Conservation (phyloP, 495 filamentous ascomycete genomes). For the Xylaria telfairii region DNA sequence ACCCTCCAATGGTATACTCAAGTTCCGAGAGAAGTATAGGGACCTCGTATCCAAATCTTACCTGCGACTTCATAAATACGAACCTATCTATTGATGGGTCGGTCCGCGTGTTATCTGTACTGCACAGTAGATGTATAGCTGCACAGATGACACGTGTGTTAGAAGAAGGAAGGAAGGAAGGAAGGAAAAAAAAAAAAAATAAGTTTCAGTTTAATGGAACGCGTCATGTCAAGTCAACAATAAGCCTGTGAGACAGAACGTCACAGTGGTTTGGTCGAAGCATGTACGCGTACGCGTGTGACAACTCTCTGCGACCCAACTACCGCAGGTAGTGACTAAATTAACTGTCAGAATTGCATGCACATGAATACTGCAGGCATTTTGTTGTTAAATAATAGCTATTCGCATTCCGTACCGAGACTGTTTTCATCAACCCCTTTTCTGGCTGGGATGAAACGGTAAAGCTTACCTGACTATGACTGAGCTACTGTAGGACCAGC, state of each 20-base stretch:
- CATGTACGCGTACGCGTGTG: constrained; percentile 6
- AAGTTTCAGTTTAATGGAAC: constrained; percentile 18
- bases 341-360: not conserved
- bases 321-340: not conserved
- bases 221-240: constrained; percentile 10
- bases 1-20: not conserved
- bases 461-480: constrained; percentile 4
- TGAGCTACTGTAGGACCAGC: too few relatives aligned
- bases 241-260: not conserved
- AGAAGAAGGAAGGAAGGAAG: too few relatives aligned
- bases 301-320: not conserved
- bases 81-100: not conserved
- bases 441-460: constrained; percentile 6
- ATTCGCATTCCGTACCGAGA: not conserved
- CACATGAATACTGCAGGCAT: not conserved
- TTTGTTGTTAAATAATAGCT: not conserved
- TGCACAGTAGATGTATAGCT: not conserved
- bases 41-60: not conserved
- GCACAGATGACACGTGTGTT: not conserved
- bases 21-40: not conserved
- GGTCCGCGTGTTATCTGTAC: not conserved
- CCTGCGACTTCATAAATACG: not conserved
- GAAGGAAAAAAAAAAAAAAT: too few relatives aligned
- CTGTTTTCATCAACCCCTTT: constrained; percentile 7
- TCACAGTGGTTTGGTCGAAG: constrained; percentile 5